Percentiles rank a stretch among this genome's conserved stretches.
These are phyloP conservation scores for Aristolochia californica DNA, from an alignment of 164 flowering plant species.

Conservation along the genomic window DNA sequence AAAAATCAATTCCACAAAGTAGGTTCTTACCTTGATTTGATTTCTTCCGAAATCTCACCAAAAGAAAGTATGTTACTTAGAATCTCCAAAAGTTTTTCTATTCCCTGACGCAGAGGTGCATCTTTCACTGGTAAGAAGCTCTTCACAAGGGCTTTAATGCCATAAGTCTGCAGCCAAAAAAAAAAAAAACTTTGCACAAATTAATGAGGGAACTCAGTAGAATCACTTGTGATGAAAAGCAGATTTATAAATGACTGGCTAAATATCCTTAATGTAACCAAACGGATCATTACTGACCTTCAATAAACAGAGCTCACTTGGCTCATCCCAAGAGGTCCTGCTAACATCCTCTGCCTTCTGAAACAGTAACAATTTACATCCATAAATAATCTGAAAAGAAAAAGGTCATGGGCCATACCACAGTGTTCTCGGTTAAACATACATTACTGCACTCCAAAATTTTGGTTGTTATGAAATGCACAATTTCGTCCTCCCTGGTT, in stretches of 20 bases:
- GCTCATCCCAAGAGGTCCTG: constrained; percentile 56
- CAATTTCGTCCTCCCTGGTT: constrained; percentile 84
- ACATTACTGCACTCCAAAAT: constrained; percentile 53
- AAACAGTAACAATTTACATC: constrained; percentile 6
- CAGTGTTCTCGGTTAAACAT: constrained; percentile 12
- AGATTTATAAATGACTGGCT: not conserved
- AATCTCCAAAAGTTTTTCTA: constrained; percentile 50
- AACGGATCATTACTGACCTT: constrained; percentile 48
- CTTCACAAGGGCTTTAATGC: constrained; percentile 75
- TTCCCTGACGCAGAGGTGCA: constrained; percentile 74
- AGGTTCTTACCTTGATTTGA: constrained; percentile 58
- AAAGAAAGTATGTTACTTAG: constrained; percentile 52
- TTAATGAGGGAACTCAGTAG: not conserved
- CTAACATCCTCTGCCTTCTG: constrained; percentile 45
- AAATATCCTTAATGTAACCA: not conserved
- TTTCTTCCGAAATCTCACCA: constrained; percentile 70
- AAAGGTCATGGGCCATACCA: not conserved
- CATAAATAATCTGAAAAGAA: constrained; percentile 3
- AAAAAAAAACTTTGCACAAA: not conserved
- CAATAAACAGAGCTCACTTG: constrained; percentile 73
- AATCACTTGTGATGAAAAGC: not conserved
- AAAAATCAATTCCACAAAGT: not conserved
- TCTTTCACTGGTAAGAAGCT: constrained; percentile 92
- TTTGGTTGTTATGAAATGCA: constrained; percentile 51
- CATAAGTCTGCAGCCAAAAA: constrained; percentile 54